phyloP scores from a whole-genome alignment of 805 yeast genomes.

The Hermanozyma aechmeae region DNA sequence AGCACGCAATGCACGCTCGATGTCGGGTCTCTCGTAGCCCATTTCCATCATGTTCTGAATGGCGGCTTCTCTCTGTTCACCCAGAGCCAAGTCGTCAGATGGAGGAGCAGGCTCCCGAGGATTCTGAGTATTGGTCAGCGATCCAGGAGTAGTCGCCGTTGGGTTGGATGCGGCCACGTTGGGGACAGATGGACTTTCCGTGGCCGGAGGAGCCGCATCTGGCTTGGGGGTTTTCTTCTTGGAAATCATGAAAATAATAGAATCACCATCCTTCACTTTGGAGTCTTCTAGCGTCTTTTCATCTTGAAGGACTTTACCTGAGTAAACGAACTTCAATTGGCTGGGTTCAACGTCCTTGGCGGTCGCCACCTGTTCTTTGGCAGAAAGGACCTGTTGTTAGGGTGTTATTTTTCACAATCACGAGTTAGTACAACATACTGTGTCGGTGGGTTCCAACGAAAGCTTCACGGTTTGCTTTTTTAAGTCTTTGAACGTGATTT shows the following conservation, averaged over 20 bases:
- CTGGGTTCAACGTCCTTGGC: constrained; percentile 59
- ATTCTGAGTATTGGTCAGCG: too few relatives aligned
- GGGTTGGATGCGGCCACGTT: constrained; percentile 1
- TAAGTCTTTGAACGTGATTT: constrained; percentile 79
- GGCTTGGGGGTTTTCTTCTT: constrained; percentile 23
- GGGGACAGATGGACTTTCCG: constrained; percentile 1
- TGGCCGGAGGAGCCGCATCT: constrained; percentile 1
- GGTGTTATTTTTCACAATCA: too few relatives aligned
- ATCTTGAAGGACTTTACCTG: constrained; percentile 85
- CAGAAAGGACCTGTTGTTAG: constrained; percentile 42
- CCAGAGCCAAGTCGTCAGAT: constrained; percentile 74
- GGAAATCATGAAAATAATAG: constrained; percentile 86
- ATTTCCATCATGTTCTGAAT: constrained; percentile 81
- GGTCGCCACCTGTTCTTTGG: constrained; percentile 64
- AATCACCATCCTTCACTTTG: constrained; percentile 77
- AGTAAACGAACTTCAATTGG: constrained; percentile 83
- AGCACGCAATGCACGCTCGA: constrained; percentile 83
- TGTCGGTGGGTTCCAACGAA: constrained; percentile 61
- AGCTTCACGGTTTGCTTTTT: constrained; percentile 81
- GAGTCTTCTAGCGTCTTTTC: constrained; percentile 62
- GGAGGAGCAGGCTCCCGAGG: too few relatives aligned
- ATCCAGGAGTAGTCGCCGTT: background rate
- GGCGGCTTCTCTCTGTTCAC: constrained; percentile 69
- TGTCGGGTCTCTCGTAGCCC: constrained; percentile 89
- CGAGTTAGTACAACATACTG: constrained; percentile 36